phyloP scores from a whole-genome alignment of 176 grass and related monocot species.

The Ensete ventricosum region DNA sequence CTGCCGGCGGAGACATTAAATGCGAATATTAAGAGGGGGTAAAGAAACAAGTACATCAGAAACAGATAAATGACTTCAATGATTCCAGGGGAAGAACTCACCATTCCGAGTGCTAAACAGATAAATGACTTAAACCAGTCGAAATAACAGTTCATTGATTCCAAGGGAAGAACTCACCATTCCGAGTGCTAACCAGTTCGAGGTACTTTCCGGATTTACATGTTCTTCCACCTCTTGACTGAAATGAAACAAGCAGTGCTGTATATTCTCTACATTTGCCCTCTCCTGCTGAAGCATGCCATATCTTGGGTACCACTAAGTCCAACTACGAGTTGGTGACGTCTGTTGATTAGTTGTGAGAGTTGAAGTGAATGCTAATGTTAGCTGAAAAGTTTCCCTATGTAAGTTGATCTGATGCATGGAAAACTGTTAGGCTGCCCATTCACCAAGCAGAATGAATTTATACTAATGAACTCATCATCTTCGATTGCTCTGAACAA shows the following conservation, averaged over 20 bases:
- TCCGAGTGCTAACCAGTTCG: conserved; percentile 23
- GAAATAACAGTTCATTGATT: no score
- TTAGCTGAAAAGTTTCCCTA: conserved; percentile 66
- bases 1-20: conserved; percentile 14
- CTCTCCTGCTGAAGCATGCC: conserved; percentile 29
- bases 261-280: not conserved
- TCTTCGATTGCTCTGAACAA: conserved; percentile 60
- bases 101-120: not conserved
- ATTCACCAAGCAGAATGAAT: conserved; percentile 61
- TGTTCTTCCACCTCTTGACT: conserved; percentile 48
- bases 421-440: conserved; percentile 53
- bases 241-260: conserved; percentile 15
- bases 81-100: not conserved
- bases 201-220: conserved; percentile 64
- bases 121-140: no score
- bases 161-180: not conserved
- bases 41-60: not conserved
- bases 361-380: conserved; percentile 67
- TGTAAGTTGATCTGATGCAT: conserved; percentile 65
- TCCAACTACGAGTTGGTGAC: conserved; percentile 43
- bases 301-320: conserved; percentile 43
- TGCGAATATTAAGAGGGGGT: not conserved
- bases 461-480: conserved; percentile 66
- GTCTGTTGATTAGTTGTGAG: conserved; percentile 62
- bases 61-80: no score